A percentile compares a stretch with the other conserved stretches of the same genome.
phyloP scores from a whole-genome alignment of 345 rosid genomes.

The Combretum micranthum region DNA sequence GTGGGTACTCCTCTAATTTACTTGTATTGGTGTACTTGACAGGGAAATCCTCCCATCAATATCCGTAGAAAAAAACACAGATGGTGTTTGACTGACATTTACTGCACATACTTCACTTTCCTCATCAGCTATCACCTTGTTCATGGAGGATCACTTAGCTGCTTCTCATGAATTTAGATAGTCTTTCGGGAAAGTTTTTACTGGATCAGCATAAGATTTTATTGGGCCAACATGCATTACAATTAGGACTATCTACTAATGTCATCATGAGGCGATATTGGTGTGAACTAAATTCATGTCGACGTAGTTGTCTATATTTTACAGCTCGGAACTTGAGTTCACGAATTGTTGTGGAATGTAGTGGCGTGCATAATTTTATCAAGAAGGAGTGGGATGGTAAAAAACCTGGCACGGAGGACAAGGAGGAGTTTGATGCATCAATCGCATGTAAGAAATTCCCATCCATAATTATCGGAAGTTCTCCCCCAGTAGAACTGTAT shows the following conservation, averaged over 20 bases:
- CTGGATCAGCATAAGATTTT: background rate
- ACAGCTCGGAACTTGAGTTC: background rate
- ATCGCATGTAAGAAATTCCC: constrained; percentile 69
- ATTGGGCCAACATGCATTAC: background rate
- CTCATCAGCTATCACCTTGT: no score
- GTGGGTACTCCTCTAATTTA: no score
- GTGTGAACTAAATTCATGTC: background rate
- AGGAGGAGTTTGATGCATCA: constrained; percentile 39
- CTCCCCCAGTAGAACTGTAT: constrained; percentile 55
- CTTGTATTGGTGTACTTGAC: no score
- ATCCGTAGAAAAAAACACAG: no score
- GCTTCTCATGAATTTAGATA: constrained; percentile 13
- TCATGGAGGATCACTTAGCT: background rate
- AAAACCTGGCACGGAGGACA: constrained; percentile 23
- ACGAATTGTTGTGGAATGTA: constrained; percentile 30
- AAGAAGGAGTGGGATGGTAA: constrained; percentile 34
- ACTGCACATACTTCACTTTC: no score
- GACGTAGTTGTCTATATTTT: background rate
- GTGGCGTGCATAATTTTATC: constrained; percentile 39
- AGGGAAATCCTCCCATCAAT: no score
- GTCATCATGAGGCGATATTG: background rate
- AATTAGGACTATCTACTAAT: background rate
- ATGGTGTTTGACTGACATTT: no score
- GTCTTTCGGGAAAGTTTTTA: background rate
- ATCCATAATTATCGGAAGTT: constrained; percentile 57